Percentiles rank a stretch among this genome's conserved stretches.
phyloP scores from a whole-genome alignment of 75 land plant species.

The Isoetes taiwanensis region DNA sequence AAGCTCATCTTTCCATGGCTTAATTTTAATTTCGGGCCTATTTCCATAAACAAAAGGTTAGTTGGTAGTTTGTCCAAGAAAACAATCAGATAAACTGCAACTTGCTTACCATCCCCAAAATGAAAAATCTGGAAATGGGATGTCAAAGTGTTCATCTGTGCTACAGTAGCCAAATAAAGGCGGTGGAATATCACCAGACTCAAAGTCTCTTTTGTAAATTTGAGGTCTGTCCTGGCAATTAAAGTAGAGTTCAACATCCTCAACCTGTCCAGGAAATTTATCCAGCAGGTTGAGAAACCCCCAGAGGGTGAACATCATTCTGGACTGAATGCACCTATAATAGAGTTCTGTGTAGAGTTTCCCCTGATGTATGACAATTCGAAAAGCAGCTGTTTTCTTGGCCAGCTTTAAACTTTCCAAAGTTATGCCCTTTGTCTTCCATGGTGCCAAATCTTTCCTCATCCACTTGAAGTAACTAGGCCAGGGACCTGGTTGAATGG shows the following conservation, averaged over 20 bases:
- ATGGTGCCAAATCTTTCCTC: too few relatives aligned
- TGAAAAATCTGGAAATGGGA: conserved; percentile 68
- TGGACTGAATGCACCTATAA: background rate
- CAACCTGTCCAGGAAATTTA: background rate
- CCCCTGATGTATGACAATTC: background rate
- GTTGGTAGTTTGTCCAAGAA: background rate
- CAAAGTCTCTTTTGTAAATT: too few relatives aligned
- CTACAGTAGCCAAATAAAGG: conserved; percentile 51
- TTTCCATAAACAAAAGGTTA: background rate
- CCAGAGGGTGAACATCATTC: background rate
- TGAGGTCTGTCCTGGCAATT: conserved; percentile 3
- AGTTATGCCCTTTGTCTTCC: too few relatives aligned
- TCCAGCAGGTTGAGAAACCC: background rate
- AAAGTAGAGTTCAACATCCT: background rate
- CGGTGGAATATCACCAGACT: conserved; percentile 26
- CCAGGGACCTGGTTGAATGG: too few relatives aligned
- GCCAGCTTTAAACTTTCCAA: too few relatives aligned
- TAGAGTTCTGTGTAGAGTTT: background rate
- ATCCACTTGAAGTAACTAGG: too few relatives aligned
- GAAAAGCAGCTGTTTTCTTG: background rate
- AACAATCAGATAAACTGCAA: background rate
- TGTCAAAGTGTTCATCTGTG: conserved; percentile 23
- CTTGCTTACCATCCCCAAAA: conserved; percentile 63
- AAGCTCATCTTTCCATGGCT: conserved; percentile 37
- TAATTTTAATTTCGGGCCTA: conserved; percentile 49